These are phyloP conservation scores for Silene uniflora DNA, from an alignment of 148 eudicot genomes.

Conservation along the genomic window DNA sequence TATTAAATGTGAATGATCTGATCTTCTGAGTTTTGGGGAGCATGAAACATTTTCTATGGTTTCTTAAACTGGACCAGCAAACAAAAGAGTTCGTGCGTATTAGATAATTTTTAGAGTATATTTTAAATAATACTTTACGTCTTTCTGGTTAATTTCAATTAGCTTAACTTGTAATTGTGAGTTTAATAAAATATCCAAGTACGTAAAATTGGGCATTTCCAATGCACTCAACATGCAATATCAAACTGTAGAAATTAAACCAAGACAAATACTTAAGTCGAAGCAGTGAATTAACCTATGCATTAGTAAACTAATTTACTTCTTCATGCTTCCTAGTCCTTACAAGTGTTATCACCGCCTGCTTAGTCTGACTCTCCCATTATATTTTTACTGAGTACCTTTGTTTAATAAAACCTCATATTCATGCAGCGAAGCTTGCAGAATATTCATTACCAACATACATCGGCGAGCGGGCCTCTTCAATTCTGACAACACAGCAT, in stretches of 20 bases:
- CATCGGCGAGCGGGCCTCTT: conserved; percentile 60
- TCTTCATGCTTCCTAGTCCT: too few species aligned
- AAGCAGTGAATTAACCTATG: too few species aligned
- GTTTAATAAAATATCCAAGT: neutral
- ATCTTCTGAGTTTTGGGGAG: too few species aligned
- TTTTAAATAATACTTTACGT: too few species aligned
- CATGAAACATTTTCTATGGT: neutral
- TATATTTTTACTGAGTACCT: neutral
- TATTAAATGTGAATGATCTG: too few species aligned
- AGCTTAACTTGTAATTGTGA: neutral
- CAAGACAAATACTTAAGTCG: neutral
- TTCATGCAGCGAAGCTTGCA: conserved; percentile 81
- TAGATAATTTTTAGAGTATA: neutral
- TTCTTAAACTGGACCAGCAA: conserved; percentile 15
- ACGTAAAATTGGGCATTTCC: conserved; percentile 11
- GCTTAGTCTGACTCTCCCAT: neutral
- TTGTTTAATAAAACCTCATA: conserved; percentile 13
- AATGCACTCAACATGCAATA: conserved; percentile 9
- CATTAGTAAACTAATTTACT: too few species aligned
- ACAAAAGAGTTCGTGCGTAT: neutral
- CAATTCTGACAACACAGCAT: conserved; percentile 19
- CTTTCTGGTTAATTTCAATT: neutral
- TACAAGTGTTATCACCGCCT: too few species aligned
- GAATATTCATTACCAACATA: conserved; percentile 52
- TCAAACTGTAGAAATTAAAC: conserved; percentile 11